Conservation (phyloP, 2,329 filamentous ascomycete genomes). For the Penicillium sp. region DNA sequence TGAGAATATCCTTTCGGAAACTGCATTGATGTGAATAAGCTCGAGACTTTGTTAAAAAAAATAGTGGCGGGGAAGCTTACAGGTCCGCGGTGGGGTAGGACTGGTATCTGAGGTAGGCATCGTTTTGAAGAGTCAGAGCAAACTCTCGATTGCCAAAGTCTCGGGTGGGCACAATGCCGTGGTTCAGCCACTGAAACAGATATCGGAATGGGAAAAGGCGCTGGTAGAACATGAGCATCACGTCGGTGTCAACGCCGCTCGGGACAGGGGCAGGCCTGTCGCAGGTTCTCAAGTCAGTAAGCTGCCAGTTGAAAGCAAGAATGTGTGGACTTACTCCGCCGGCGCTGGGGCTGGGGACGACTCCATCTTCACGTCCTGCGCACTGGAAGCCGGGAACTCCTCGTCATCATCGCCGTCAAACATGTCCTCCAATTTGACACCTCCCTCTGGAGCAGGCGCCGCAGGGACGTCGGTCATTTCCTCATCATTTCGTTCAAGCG, state of each 20-base stretch:
- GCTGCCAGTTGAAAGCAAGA: neutral
- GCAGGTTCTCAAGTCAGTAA: conserved; percentile 8
- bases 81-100: conserved; percentile 68
- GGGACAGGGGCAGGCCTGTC: conserved; percentile 38
- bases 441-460: conserved; percentile 17
- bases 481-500: conserved; percentile 38
- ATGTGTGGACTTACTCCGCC: conserved; percentile 34
- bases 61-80: conserved; percentile 36
- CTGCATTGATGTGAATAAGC: conserved; percentile 43
- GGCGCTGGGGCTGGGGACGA: conserved; percentile 41
- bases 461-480: conserved; percentile 45
- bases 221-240: conserved; percentile 93
- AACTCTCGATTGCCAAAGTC: conserved; percentile 96
- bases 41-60: neutral
- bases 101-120: conserved; percentile 90
- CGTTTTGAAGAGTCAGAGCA: conserved; percentile 89
- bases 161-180: conserved; percentile 77
- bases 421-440: conserved; percentile 56
- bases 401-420: conserved; percentile 60
- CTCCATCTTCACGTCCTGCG: conserved; percentile 44
- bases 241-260: conserved; percentile 67
- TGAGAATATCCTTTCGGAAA: conserved; percentile 86
- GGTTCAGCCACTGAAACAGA: conserved; percentile 97
- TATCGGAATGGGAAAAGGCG: conserved; percentile 92
- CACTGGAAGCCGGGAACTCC: conserved; percentile 56